These are phyloP conservation scores for Trichoderma sp. DNA, from an alignment of 2,329 filamentous ascomycete genomes.

Conservation along the genomic window DNA sequence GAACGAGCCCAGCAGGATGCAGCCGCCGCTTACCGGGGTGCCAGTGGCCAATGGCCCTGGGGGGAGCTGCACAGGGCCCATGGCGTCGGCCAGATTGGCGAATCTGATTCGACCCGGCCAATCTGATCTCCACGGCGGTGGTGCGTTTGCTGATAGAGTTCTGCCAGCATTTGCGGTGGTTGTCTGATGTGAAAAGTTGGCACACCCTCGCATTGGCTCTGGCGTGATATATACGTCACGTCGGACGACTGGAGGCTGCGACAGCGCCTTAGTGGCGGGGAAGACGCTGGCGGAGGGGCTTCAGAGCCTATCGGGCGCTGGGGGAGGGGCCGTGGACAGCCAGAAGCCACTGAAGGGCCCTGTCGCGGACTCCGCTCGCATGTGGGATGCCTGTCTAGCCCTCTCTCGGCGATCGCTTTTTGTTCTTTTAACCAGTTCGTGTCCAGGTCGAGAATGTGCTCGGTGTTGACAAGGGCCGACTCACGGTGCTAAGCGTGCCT, in stretches of 20 bases:
- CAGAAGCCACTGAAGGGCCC: neutral
- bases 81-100: constrained; percentile 12
- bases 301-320: neutral
- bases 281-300: neutral
- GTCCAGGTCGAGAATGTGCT: neutral
- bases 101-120: constrained; percentile 18
- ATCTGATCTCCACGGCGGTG: constrained; percentile 6
- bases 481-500: neutral
- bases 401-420: neutral
- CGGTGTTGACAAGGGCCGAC: neutral
- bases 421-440: neutral
- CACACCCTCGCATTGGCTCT: constrained; percentile 21
- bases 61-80: neutral
- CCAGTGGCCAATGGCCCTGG: constrained; percentile 1
- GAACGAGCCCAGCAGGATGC: constrained; percentile 17
- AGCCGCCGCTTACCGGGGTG: constrained; percentile 6
- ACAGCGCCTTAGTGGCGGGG: constrained; percentile 6
- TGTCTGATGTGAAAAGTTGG: constrained; percentile 21
- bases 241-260: constrained; percentile 12
- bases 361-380: neutral
- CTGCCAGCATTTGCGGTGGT: neutral
- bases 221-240: constrained; percentile 24
- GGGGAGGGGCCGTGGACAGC: neutral
- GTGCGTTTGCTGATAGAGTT: constrained; percentile 17
- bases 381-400: constrained; percentile 9